Evolutionary conservation across 306 rosid genomes (phyloP).

Genomic region (Castanospermum australe): DNA sequence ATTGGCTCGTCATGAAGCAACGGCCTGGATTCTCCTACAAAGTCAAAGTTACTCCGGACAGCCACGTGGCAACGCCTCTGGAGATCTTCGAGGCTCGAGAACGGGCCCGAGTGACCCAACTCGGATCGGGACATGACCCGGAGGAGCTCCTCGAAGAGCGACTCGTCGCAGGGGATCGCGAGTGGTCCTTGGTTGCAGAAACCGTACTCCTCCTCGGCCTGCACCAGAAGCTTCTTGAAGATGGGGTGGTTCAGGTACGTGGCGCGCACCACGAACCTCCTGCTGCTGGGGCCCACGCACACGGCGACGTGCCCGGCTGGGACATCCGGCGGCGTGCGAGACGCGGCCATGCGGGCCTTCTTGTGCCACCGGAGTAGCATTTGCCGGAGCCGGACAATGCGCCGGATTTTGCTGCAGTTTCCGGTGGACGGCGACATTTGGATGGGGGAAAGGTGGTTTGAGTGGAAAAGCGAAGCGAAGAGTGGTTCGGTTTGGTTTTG

Average conservation of each 20-base stretch:
- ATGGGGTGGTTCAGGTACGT: constrained; percentile 83
- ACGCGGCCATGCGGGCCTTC: constrained; percentile 47
- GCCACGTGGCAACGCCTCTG: constrained; percentile 70
- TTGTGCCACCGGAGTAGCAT: constrained; percentile 83
- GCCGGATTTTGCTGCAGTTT: constrained; percentile 70
- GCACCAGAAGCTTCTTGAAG: constrained; percentile 67
- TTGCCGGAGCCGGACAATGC: constrained; percentile 77
- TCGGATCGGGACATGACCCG: constrained; percentile 52
- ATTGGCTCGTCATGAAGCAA: constrained; percentile 59
- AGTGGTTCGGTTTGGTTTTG: background rate
- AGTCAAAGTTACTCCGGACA: constrained; percentile 32
- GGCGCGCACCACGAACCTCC: constrained; percentile 74
- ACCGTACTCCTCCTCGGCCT: constrained; percentile 96
- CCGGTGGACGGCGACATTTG: constrained; percentile 45
- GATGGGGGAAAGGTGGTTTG: background rate
- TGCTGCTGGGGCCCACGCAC: constrained; percentile 64
- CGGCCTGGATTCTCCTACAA: constrained; percentile 66
- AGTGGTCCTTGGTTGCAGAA: constrained; percentile 80
- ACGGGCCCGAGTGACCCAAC: constrained; percentile 37
- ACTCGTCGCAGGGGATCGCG: constrained; percentile 80
- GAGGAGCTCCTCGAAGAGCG: constrained; percentile 65
- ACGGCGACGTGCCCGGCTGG: constrained; percentile 89
- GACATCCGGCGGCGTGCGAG: constrained; percentile 54
- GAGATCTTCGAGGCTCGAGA: constrained; percentile 35
- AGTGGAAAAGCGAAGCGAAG: background rate